Conservation (phyloP, 805 yeast species). For the Zygotorulaspora sp. region DNA sequence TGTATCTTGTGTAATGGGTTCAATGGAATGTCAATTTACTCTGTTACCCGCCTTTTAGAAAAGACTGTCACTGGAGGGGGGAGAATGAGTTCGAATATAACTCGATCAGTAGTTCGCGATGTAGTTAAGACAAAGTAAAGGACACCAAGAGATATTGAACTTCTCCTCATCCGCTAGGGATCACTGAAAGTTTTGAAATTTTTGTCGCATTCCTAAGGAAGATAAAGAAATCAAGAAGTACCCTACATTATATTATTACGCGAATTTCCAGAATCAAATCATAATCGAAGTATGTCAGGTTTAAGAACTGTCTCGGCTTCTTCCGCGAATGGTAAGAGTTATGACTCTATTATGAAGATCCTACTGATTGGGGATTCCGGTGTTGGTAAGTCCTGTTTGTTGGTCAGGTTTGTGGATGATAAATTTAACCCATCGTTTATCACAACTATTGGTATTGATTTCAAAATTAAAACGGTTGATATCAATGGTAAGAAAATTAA, state of each 20-base stretch:
- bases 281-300: conserved; percentile 32
- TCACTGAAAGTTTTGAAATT: too few species aligned
- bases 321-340: conserved; percentile 36
- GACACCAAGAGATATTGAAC: too few species aligned
- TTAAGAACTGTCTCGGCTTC: conserved; percentile 29
- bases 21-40: too few species aligned
- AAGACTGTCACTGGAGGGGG: conserved; percentile 2
- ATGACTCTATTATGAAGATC: conserved; percentile 87
- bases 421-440: conserved; percentile 95
- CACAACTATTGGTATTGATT: conserved; percentile 97
- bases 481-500: conserved; percentile 89
- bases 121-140: too few species aligned
- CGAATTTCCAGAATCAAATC: too few species aligned
- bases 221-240: too few species aligned
- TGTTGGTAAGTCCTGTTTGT: conserved; percentile 84
- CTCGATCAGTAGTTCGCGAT: too few species aligned
- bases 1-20: too few species aligned
- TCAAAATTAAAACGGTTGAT: conserved; percentile 94
- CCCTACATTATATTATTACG: too few species aligned
- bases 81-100: background rate
- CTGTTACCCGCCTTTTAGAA: conserved; percentile 1
- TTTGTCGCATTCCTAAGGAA: too few species aligned
- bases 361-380: conserved; percentile 92
- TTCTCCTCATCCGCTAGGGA: too few species aligned
- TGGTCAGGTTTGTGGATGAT: conserved; percentile 91